Evolutionary conservation across 805 yeast species (phyloP).

Genomic region (Metschnikowia gelsemii): DNA sequence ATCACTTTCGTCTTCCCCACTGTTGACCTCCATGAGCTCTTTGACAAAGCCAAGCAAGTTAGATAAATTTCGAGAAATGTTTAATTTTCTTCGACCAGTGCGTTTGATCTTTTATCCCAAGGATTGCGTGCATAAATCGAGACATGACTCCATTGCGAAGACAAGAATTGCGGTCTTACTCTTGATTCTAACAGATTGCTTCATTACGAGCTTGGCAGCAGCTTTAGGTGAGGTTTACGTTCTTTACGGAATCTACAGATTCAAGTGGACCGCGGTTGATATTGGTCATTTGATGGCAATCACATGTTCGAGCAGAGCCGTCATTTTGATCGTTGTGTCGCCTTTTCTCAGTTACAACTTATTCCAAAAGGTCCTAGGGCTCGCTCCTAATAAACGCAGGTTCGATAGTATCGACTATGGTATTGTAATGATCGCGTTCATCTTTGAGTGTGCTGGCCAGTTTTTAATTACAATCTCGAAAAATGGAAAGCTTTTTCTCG

Average conservation of each 20-base stretch:
- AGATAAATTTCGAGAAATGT: constrained; percentile 2
- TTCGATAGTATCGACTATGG: constrained; percentile 54
- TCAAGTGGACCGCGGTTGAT: constrained; percentile 52
- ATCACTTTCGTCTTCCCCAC: constrained; percentile 28
- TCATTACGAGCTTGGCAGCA: constrained; percentile 34
- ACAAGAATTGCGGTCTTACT: constrained; percentile 44
- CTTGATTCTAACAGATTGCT: constrained; percentile 48
- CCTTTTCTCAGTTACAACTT: constrained; percentile 46
- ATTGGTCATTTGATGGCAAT: constrained; percentile 58
- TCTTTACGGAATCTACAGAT: constrained; percentile 53
- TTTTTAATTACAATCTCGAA: constrained; percentile 33
- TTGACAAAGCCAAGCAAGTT: neutral
- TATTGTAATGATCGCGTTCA: constrained; percentile 35
- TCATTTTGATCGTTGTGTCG: constrained; percentile 48
- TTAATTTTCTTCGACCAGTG: constrained; percentile 46
- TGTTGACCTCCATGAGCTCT: constrained; percentile 9
- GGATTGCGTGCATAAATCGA: constrained; percentile 26
- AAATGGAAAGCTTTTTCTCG: constrained; percentile 29
- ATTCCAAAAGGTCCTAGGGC: constrained; percentile 31
- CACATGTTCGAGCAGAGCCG: constrained; percentile 49
- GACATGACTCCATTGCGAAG: constrained; percentile 19
- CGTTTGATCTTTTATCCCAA: constrained; percentile 54
- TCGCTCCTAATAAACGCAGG: constrained; percentile 36
- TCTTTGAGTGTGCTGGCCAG: constrained; percentile 41
- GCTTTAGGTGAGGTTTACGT: constrained; percentile 45